Conservation (phyloP, 2,329 filamentous ascomycete species). For the Aureobasidium sp. region DNA sequence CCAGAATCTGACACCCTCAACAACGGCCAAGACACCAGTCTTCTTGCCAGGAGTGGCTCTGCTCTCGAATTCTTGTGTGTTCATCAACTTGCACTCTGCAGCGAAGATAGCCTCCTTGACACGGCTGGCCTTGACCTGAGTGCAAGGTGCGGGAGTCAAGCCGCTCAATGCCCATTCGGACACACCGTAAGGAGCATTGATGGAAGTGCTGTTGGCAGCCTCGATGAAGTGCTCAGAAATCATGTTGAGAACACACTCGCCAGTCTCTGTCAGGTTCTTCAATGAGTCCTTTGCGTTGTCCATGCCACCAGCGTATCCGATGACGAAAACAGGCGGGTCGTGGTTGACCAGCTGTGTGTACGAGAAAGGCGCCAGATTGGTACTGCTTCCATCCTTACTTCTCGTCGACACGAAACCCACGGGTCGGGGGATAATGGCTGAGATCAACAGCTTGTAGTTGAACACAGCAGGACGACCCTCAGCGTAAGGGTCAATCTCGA, state of each 20-base stretch:
- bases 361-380: constrained; percentile 80
- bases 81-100: constrained; percentile 72
- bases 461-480: constrained; percentile 57
- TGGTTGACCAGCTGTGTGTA: constrained; percentile 80
- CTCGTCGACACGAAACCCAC: constrained; percentile 59
- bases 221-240: constrained; percentile 79
- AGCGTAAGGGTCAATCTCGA: constrained; percentile 74
- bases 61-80: constrained; percentile 70
- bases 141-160: constrained; percentile 60
- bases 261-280: constrained; percentile 61
- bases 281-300: constrained; percentile 69
- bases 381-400: constrained; percentile 53
- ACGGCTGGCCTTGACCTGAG: constrained; percentile 60
- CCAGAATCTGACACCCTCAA: constrained; percentile 86
- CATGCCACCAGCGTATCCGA: constrained; percentile 52
- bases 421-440: constrained; percentile 71
- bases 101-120: constrained; percentile 78
- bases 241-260: constrained; percentile 75
- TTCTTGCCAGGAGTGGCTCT: constrained; percentile 62
- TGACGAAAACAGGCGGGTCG: constrained; percentile 76
- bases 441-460: constrained; percentile 92
- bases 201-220: constrained; percentile 73
- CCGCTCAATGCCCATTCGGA: constrained; percentile 77
- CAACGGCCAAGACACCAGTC: constrained; percentile 64
- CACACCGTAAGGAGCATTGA: constrained; percentile 69